Base-by-base conservation (phyloP, 2,329 filamentous ascomycete genomes). In the Sclerotinia trifoliorum region DNA sequence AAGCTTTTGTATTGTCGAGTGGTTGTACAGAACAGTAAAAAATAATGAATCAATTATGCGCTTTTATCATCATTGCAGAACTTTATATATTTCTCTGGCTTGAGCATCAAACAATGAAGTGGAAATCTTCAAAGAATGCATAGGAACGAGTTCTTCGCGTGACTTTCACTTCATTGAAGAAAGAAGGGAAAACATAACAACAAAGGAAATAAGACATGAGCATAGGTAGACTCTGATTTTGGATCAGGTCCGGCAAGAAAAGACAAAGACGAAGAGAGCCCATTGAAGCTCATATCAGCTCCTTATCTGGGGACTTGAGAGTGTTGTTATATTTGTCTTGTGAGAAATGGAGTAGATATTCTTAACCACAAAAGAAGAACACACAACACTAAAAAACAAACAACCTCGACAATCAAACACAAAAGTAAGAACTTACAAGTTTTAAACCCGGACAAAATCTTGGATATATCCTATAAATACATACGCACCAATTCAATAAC, bases 51-150 rank as follows among this genome's bases (percentile, higher is more conserved):
- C 7, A 39, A 26, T 39, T 2, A 19, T 49, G 6, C 15, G 26
- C 35, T 42, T 21, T 7, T 10, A 21, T n/a, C 21, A 21, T 24
- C 1, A 21, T 62, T 26, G 5, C 13, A 24, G 32, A 26, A 63
- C 7, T 51, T 51, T 49, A 29, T 61, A 49, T 62, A 51, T 51
- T 19, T 39, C 19, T 39, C 29, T 8, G 15, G 15, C 5, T 24
- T 39, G 21, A 62, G 15, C 8, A 51, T 62, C 21, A 17, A 26
- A 62, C 58, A 51, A 62, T 29, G 46, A 62, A 26, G 4, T 17
- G 6, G 11, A n/a, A 35, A n/a, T 21, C 46, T 51, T 62, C 46
- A 62, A 62, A 62, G 46, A 26, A 51, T 51, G 21, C 46, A 51
- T 51, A 62, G 58, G 21, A 62, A 35, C 46, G 6, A 6, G 29